phyloP scores from a whole-genome alignment of 331 rosid species.

The Malus hybrid region DNA sequence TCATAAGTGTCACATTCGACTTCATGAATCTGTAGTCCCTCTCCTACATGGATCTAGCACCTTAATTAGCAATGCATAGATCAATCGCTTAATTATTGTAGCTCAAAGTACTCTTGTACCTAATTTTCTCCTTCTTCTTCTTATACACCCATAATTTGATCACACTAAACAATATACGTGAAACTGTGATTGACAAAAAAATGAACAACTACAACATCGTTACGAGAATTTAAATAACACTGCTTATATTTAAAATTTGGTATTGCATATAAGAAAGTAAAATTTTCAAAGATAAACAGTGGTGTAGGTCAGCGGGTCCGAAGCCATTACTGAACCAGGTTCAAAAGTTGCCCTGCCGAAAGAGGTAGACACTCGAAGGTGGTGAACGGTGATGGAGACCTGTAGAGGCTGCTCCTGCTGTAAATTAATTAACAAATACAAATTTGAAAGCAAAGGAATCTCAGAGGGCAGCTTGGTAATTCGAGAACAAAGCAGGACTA shows the following conservation, averaged over 20 bases:
- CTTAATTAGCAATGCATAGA: too few species aligned
- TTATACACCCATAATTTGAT: too few species aligned
- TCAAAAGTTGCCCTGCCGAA: background rate
- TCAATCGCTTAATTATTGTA: too few species aligned
- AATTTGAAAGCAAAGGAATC: background rate
- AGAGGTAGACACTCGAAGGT: background rate
- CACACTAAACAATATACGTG: too few species aligned
- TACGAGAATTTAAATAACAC: background rate
- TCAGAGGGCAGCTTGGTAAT: conserved; percentile 24
- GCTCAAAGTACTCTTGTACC: too few species aligned
- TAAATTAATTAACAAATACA: background rate
- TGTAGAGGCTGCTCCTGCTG: background rate
- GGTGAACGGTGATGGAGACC: conserved; percentile 16
- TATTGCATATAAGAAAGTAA: background rate
- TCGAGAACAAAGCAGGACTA: background rate
- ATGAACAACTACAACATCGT: too few species aligned
- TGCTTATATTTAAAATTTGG: background rate
- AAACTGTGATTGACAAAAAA: too few species aligned
- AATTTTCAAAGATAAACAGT: background rate
- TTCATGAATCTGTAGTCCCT: background rate
- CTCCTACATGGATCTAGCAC: background rate
- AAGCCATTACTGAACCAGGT: background rate
- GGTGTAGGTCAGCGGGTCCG: background rate
- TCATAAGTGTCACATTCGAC: background rate
- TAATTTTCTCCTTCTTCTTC: too few species aligned